Evolutionary conservation across 2,329 filamentous ascomycete genomes (phyloP), one percentile per base, ranked within the genome.

Genomic region (Graphium sp.): DNA sequence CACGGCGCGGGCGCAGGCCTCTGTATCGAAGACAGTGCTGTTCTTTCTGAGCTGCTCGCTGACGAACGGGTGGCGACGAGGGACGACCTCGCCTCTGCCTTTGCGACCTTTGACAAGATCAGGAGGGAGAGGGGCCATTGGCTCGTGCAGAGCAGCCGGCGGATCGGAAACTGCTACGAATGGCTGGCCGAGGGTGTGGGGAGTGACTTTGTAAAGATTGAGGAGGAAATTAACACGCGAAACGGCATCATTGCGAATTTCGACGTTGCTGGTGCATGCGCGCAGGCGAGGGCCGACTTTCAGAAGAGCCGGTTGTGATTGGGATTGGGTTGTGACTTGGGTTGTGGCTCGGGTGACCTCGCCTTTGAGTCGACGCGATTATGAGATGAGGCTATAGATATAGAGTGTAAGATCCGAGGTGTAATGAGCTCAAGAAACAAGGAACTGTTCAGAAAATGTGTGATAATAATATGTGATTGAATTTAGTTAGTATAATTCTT

Each of bases 1-100:
- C 62, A 70, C 23, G 70, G 68, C 0, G 59, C 68, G 2, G 70
- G 70, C 3, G 60, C 64, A 0, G 66, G 64, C 2, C 58, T 72
- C 39, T 65, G 61, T 2, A 62, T 74, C 32, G 63, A 70, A 36
- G 65, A 71, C 33, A 50, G 47, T 2, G 49, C 50, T 11, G 45
- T 58, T 3, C 40, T 60, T 2, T 52, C 56, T 0, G 50, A 55
- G 4, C 41, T 72, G 0, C 46, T 74, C 0, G 55, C 52, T 1
- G 49, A 60, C 19, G 49, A 52, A 0, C 38, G 50, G 8, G 47
- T 58, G 3, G 32, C 36, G 0, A 44, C 35, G 0, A 34, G 38
- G 0, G 32, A 39, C 0, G 50, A 60, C 6, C 41, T 63, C 1
- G 44, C 52, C 5, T 49, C 47, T 0, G 66, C 52, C 0, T 67